Base-by-base conservation (phyloP, 2,329 filamentous ascomycete genomes). In the Plectosphaerella plurivora region DNA sequence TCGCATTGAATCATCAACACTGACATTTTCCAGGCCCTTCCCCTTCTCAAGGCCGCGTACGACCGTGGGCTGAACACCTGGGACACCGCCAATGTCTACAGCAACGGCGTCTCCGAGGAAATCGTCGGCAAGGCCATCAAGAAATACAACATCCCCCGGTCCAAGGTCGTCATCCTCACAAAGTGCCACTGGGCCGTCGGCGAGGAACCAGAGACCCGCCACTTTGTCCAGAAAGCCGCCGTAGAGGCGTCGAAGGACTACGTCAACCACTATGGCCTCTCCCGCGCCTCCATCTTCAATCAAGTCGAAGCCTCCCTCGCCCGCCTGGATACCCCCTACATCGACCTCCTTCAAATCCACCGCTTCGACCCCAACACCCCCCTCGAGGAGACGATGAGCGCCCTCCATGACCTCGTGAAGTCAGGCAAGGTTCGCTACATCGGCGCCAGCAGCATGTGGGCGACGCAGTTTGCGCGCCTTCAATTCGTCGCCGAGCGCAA, bases 251-350 rank as follows among this genome's bases (percentile, higher is more conserved):
- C 58, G 20, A 62, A 68, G 20, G 62, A 68, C 45, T 66, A 68
- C 45, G 59, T 61, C 36, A 57, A 59, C 44, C 60, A 60, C 24
- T 52, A 62, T 42, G 84, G 86, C 0, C 68, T 88, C 18, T 83
- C 78, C 18, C 73, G 86, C 45, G 81, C 81, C 60, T 79, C 84
- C 53, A 84, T 89, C 58, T 82, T 88, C 60, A 79, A 85, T 57
- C 80, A 82, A 0, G 85, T 89, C 5, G 77, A 88, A 12, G 77
- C 74, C 42, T 84, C 78, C 49, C 68, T 84, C 4, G 66, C 72
- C 50, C 68, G 82, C 22, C 70, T 87, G 35, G 77, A 75, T 22
- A 82, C 75, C 2, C 58, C 68, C 1, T 84, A 86, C 64, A 79
- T 84, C 55, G 81, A 83, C 64, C 73, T 84, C 4, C 69, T 85